phyloP scores from a whole-genome alignment of 495 filamentous ascomycete genomes.

The Elaphomyces granulatus region DNA sequence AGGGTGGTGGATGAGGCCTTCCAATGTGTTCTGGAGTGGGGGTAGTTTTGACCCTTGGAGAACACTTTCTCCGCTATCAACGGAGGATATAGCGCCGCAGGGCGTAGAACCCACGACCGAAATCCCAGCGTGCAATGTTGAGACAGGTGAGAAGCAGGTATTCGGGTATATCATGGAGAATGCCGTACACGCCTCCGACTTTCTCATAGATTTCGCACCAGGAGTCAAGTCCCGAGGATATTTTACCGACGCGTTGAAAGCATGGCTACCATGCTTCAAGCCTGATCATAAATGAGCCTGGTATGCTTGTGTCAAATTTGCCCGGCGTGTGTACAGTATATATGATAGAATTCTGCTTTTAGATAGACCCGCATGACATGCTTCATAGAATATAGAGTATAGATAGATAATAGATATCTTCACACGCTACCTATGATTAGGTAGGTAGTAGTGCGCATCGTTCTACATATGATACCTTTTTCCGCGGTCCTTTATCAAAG shows the following conservation, averaged over 20 bases:
- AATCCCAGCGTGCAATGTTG: slow-evolving; percentile 33
- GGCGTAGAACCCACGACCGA: slow-evolving; percentile 13
- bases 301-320: neutral
- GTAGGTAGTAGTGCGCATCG: too few species aligned
- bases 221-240: slow-evolving; percentile 20
- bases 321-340: too few species aligned
- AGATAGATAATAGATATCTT: too few species aligned
- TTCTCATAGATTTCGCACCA: slow-evolving; percentile 16
- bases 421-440: too few species aligned
- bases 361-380: too few species aligned
- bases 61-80: slow-evolving; percentile 34
- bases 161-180: slow-evolving; percentile 38
- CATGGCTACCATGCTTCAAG: slow-evolving; percentile 34
- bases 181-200: slow-evolving; percentile 41
- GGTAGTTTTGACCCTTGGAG: slow-evolving; percentile 48
- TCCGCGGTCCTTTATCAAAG: too few species aligned
- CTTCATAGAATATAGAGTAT: too few species aligned
- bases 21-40: slow-evolving; percentile 39
- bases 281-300: neutral
- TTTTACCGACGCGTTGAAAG: slow-evolving; percentile 28
- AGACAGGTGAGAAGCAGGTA: slow-evolving; percentile 21
- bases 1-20: slow-evolving; percentile 44
- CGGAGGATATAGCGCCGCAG: slow-evolving; percentile 26
- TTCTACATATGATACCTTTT: too few species aligned
- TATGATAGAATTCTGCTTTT: too few species aligned